Conservation (phyloP, 163 green algal genomes). For the Chlorella variabilis region DNA sequence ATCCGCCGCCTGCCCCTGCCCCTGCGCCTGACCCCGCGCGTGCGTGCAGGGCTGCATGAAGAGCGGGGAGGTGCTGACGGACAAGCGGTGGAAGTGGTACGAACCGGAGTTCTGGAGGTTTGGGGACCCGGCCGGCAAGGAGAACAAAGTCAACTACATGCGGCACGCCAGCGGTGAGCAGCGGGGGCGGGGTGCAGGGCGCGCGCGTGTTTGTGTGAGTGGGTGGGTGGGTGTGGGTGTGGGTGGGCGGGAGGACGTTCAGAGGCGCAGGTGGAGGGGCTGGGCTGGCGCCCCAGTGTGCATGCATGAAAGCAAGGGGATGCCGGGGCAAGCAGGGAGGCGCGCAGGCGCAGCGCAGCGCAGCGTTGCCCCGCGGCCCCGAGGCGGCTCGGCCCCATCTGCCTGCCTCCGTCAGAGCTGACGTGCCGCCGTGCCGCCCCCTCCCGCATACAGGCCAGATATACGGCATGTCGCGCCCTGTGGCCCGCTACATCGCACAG, state of each 20-base stretch:
- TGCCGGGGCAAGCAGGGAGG: too few species aligned
- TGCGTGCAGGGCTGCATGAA: constrained; percentile 75
- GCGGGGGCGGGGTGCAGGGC: too few species aligned
- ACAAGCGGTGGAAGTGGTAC: constrained; percentile 63
- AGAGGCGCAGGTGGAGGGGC: too few species aligned
- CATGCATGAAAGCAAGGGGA: too few species aligned
- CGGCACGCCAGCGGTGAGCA: constrained; percentile 45
- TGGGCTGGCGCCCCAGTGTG: too few species aligned
- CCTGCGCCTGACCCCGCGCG: not conserved
- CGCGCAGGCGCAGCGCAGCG: too few species aligned
- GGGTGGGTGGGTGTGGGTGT: too few species aligned
- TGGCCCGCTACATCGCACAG: constrained; percentile 66
- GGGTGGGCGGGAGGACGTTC: too few species aligned
- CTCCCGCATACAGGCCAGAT: constrained; percentile 43
- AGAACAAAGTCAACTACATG: constrained; percentile 55
- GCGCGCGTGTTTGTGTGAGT: not conserved
- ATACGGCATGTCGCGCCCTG: constrained; percentile 61
- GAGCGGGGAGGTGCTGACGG: constrained; percentile 66
- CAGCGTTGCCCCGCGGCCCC: too few species aligned
- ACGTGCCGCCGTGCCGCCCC: too few species aligned
- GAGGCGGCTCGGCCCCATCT: too few species aligned
- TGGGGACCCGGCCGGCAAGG: constrained; percentile 55
- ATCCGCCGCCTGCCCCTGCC: not conserved
- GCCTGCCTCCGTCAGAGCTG: too few species aligned
- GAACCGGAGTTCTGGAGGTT: constrained; percentile 75